Percentiles rank a stretch among this genome's conserved stretches.
These are phyloP conservation scores for Balansia obtecta DNA, from an alignment of 2,329 filamentous ascomycete genomes.

Conservation along the genomic window DNA sequence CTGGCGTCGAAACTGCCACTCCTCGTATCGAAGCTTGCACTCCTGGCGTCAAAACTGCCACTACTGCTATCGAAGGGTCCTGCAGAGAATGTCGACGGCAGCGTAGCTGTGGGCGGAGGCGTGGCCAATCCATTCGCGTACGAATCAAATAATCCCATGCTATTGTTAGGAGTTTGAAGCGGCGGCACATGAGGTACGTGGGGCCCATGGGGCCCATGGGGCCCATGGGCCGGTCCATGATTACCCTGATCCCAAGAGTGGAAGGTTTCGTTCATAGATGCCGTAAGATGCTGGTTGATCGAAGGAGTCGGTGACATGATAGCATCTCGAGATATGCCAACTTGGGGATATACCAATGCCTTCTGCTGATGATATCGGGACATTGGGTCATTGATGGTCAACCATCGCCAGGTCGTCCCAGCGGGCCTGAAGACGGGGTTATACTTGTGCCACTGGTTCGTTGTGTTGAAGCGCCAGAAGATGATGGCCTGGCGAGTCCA, in stretches of 20 bases:
- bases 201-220: constrained; percentile 10
- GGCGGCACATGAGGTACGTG: constrained; percentile 21
- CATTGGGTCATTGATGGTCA: constrained; percentile 47
- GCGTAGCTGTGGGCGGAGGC: constrained; percentile 40
- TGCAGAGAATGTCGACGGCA: constrained; percentile 33
- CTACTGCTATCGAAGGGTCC: constrained; percentile 4
- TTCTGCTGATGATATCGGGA: constrained; percentile 45
- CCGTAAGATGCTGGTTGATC: constrained; percentile 37
- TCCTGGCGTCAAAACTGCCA: constrained; percentile 27
- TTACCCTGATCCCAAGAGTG: constrained; percentile 31
- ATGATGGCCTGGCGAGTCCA: constrained; percentile 49
- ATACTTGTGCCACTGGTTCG: constrained; percentile 39
- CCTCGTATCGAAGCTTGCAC: constrained; percentile 5
- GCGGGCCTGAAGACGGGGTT: constrained; percentile 36
- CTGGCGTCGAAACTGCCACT: constrained; percentile 5
- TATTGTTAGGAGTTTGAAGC: constrained; percentile 20
- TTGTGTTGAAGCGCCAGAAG: constrained; percentile 48
- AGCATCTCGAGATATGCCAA: constrained; percentile 24
- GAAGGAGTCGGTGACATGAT: constrained; percentile 42
- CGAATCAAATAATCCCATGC: constrained; percentile 33
- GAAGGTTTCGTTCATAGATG: constrained; percentile 46
- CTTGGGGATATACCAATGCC: constrained; percentile 25
- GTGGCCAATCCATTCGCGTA: constrained; percentile 42
- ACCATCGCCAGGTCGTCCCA: constrained; percentile 48
- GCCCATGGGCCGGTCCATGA: constrained; percentile 5